These are phyloP conservation scores for Neopestalotiopsis clavispora DNA, from an alignment of 2,329 filamentous ascomycete genomes.

Conservation along the genomic window DNA sequence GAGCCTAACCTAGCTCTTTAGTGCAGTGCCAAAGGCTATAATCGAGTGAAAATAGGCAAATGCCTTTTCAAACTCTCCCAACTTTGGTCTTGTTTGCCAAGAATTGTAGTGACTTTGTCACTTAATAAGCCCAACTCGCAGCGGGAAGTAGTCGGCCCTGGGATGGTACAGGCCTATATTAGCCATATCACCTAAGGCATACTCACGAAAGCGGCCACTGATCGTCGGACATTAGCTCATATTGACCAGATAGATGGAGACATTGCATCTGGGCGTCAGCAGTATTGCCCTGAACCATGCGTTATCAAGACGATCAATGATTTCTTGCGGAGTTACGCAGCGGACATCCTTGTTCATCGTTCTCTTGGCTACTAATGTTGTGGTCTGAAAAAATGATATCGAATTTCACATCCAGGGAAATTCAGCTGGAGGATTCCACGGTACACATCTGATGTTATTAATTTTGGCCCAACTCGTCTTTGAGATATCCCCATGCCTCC, in stretches of 20 bases:
- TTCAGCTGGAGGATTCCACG: background rate
- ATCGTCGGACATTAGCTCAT: background rate
- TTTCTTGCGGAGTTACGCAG: background rate
- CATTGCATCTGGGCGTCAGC: no score
- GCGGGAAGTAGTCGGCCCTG: background rate
- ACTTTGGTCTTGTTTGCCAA: background rate
- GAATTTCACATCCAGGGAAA: no score
- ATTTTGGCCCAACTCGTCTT: background rate
- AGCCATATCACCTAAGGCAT: background rate
- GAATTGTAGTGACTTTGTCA: background rate
- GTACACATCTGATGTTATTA: background rate
- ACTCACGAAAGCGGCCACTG: background rate
- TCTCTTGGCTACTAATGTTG: background rate
- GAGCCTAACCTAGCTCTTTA: background rate
- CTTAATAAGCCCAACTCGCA: background rate
- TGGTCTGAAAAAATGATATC: background rate
- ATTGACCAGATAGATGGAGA: background rate
- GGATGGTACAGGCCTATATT: background rate
- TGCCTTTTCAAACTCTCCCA: background rate
- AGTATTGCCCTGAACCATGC: no score
- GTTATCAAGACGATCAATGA: background rate
- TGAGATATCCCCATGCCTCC: conserved; percentile 22
- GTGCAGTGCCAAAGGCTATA: background rate
- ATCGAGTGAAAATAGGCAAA: background rate
- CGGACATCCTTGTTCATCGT: background rate